Conservation (phyloP, 768 basidiomycete genomes). For the Trametes sanguinea region DNA sequence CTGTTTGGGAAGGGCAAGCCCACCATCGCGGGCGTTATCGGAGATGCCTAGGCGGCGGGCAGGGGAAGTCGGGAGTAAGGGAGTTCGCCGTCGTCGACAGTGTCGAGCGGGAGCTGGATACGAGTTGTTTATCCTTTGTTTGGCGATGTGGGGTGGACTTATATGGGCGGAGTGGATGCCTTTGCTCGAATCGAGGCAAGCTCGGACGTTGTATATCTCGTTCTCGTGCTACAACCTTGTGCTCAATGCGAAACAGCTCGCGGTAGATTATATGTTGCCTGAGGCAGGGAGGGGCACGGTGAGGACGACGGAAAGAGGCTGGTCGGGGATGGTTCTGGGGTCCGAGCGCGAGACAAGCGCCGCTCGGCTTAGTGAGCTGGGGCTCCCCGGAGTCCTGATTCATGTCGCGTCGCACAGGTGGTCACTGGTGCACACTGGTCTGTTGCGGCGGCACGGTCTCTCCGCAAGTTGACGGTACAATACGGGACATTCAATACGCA, state of each 20-base stretch:
- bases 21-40: conserved; percentile 18
- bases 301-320: conserved; percentile 1
- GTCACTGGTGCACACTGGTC: background rate
- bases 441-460: background rate
- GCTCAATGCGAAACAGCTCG: background rate
- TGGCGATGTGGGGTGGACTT: conserved; percentile 26
- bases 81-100: conserved; percentile 39
- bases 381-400: background rate
- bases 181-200: background rate
- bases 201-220: background rate
- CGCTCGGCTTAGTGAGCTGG: background rate
- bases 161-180: background rate
- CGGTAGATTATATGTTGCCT: background rate
- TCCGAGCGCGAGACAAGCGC: conserved; percentile 3
- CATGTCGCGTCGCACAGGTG: background rate
- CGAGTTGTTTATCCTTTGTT: conserved; percentile 31
- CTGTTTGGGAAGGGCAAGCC: conserved; percentile 17
- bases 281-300: background rate
- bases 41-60: conserved; percentile 23
- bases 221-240: background rate
- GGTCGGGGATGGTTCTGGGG: conserved; percentile 15
- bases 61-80: conserved; percentile 8
- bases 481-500: background rate
- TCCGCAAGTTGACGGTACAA: background rate
- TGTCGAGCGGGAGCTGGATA: conserved; percentile 37